phyloP scores from a whole-genome alignment of 768 basidiomycete genomes.

The Fomitopsis serialis region DNA sequence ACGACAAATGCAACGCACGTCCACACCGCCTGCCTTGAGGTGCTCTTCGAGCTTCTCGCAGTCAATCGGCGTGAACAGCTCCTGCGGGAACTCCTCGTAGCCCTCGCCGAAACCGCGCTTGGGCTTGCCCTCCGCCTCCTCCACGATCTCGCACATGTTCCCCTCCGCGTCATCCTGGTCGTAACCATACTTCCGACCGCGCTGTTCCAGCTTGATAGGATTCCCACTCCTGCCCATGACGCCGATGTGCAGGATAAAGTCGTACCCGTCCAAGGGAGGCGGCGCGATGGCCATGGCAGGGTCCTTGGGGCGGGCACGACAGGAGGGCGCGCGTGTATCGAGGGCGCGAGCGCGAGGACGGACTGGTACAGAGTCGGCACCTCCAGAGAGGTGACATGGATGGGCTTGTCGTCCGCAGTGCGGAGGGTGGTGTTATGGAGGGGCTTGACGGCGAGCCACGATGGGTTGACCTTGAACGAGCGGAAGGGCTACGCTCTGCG shows the following conservation, averaged over 20 bases:
- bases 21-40: conserved; percentile 43
- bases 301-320: conserved; percentile 32
- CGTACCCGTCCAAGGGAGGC: conserved; percentile 45
- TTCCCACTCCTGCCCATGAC: conserved; percentile 56
- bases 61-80: conserved; percentile 54
- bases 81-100: conserved; percentile 50
- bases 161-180: conserved; percentile 60
- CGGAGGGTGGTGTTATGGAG: conserved; percentile 51
- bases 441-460: conserved; percentile 63
- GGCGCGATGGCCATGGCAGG: conserved; percentile 34
- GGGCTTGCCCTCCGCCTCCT: conserved; percentile 8
- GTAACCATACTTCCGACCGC: conserved; percentile 63
- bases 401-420: conserved; percentile 17
- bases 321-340: conserved; percentile 55
- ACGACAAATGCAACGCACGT: conserved; percentile 25
- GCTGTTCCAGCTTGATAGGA: conserved; percentile 49
- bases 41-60: conserved; percentile 48
- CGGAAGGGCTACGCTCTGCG: conserved; percentile 14
- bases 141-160: conserved; percentile 35
- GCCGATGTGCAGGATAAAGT: conserved; percentile 68
- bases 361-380: conserved; percentile 57
- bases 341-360: conserved; percentile 49
- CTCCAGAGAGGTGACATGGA: conserved; percentile 54
- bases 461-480: conserved; percentile 44
- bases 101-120: conserved; percentile 27